A percentile compares a stretch with the other conserved stretches of the same genome.
These are phyloP conservation scores for Neurospora sp. DNA, from an alignment of 2,329 filamentous ascomycete species.

Conservation along the genomic window DNA sequence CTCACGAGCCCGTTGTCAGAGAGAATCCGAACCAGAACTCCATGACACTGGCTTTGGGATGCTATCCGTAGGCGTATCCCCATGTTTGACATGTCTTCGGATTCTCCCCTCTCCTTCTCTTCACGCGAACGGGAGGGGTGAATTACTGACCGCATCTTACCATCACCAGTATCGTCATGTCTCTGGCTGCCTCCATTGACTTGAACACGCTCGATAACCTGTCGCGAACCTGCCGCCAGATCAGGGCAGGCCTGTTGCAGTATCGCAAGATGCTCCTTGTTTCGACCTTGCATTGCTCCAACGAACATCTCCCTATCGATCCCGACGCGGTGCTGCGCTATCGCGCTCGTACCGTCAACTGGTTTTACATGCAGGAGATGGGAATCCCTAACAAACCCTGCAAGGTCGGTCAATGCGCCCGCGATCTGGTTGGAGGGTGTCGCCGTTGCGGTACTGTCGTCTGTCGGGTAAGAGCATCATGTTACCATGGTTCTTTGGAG, in stretches of 20 bases:
- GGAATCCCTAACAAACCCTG: constrained; percentile 39
- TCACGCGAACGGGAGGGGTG: constrained; percentile 4
- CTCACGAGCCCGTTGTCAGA: constrained; percentile 15
- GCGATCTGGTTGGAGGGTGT: constrained; percentile 80
- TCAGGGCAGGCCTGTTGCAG: constrained; percentile 68
- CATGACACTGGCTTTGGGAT: constrained; percentile 53
- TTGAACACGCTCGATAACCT: constrained; percentile 80
- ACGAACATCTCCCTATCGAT: constrained; percentile 51
- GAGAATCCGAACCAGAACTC: constrained; percentile 46
- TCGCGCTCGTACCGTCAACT: constrained; percentile 46
- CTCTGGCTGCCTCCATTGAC: constrained; percentile 70
- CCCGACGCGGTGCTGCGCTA: constrained; percentile 48
- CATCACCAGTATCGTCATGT: constrained; percentile 57
- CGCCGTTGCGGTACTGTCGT: constrained; percentile 67
- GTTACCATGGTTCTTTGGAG: constrained; percentile 1
- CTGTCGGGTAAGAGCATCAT: constrained; percentile 58
- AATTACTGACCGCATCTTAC: constrained; percentile 13
- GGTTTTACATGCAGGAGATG: constrained; percentile 49
- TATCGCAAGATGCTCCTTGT: constrained; percentile 64
- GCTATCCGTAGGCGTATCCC: constrained; percentile 52
- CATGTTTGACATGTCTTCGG: constrained; percentile 16
- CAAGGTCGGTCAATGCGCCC: constrained; percentile 69
- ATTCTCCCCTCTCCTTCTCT: constrained; percentile 11
- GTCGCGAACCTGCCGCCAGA: constrained; percentile 69
- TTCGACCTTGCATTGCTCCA: constrained; percentile 70